Evolutionary conservation across 257 asterid genomes (phyloP).

Genomic region (Solanum medicagineum): DNA sequence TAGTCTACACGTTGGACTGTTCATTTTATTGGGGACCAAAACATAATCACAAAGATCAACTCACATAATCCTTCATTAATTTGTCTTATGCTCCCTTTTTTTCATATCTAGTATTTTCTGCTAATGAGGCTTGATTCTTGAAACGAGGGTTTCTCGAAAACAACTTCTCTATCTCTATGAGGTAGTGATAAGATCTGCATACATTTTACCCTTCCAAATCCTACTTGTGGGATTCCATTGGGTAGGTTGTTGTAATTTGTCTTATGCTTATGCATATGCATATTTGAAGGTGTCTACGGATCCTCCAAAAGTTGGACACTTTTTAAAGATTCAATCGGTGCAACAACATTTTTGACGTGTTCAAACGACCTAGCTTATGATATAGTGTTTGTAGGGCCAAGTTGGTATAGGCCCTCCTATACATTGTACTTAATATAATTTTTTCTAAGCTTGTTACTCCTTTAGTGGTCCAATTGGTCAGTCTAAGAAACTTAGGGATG

Average conservation of each 20-base stretch:
- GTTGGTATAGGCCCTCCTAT: background rate
- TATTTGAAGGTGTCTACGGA: background rate
- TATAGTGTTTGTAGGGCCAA: background rate
- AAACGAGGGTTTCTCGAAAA: fast-evolving
- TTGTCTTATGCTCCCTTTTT: background rate
- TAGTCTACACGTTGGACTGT: background rate
- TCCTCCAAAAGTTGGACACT: background rate
- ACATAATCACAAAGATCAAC: background rate
- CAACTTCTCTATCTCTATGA: too few relatives aligned
- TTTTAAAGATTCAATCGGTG: background rate
- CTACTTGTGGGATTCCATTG: too few relatives aligned
- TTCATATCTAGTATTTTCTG: too few relatives aligned
- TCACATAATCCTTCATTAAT: background rate
- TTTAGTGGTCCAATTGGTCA: background rate
- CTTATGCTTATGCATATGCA: too few relatives aligned
- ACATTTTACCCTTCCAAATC: too few relatives aligned
- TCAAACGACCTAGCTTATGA: background rate
- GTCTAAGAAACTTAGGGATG: background rate
- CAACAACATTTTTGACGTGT: background rate
- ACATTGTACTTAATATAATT: too few relatives aligned
- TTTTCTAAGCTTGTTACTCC: background rate
- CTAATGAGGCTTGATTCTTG: too few relatives aligned
- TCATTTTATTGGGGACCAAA: constrained; percentile 4
- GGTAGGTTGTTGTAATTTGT: background rate
- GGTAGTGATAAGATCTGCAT: too few relatives aligned